phyloP scores from a whole-genome alignment of 2,329 filamentous ascomycete species.

The Claviceps sorghi region DNA sequence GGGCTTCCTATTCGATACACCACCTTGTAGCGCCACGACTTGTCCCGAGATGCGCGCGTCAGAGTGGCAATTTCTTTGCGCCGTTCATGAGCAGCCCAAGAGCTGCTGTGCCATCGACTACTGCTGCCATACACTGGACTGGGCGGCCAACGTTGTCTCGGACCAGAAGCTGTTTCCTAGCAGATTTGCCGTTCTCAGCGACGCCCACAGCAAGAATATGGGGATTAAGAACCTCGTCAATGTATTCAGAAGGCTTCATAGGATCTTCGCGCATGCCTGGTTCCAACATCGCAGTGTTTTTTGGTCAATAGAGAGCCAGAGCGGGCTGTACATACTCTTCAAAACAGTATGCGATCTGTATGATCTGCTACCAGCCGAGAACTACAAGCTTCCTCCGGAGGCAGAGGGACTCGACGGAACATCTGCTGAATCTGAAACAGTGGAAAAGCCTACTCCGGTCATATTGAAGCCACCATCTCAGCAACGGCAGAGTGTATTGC shows the following conservation, averaged over 20 bases:
- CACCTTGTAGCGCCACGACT: constrained; percentile 74
- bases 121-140: constrained; percentile 96
- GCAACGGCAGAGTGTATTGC: constrained; percentile 16
- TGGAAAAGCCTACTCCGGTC: constrained; percentile 19
- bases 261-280: constrained; percentile 98
- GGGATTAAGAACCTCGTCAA: constrained; percentile 80
- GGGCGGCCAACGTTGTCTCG: constrained; percentile 88
- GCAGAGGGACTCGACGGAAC: constrained; percentile 65
- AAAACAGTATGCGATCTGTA: constrained; percentile 94
- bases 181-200: constrained; percentile 46
- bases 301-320: constrained; percentile 80
- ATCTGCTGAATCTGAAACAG: constrained; percentile 26
- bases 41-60: constrained; percentile 97
- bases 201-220: constrained; percentile 43
- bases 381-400: constrained; percentile 87
- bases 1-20: constrained; percentile 79
- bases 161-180: constrained; percentile 93
- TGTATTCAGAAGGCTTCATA: constrained; percentile 84
- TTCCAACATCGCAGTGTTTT: constrained; percentile 94
- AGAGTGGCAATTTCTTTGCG: constrained; percentile 98
- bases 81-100: constrained; percentile 92
- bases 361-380: constrained; percentile 77
- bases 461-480: constrained; percentile 22
- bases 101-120: constrained; percentile 98
- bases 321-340: constrained; percentile 92